Conservation (phyloP, 2,329 filamentous ascomycete genomes). For the Diaporthe sp. region DNA sequence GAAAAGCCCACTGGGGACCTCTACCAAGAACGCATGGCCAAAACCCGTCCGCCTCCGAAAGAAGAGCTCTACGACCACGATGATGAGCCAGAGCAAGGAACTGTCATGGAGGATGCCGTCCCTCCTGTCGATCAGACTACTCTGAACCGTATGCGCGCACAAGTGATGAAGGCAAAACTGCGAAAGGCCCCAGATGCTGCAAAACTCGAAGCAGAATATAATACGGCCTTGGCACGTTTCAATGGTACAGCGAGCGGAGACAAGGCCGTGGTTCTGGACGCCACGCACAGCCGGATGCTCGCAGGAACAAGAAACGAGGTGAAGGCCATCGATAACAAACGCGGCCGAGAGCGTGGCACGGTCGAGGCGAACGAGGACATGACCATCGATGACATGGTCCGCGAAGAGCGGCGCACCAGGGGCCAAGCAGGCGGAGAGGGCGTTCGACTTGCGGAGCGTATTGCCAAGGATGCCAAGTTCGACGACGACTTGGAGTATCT, state of each 20-base stretch:
- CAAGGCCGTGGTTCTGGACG: slow-evolving; percentile 82
- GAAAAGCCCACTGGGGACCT: slow-evolving; percentile 91
- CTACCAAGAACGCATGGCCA: slow-evolving; percentile 80
- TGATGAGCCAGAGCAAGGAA: slow-evolving; percentile 64
- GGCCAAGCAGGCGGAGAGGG: slow-evolving; percentile 85
- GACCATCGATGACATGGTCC: slow-evolving; percentile 96
- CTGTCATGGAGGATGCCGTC: slow-evolving; percentile 67
- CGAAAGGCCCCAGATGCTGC: slow-evolving; percentile 81
- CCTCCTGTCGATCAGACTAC: slow-evolving; percentile 79
- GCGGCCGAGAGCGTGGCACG: slow-evolving; percentile 85
- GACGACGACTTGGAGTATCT: slow-evolving; percentile 95
- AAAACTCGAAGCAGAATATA: slow-evolving; percentile 87
- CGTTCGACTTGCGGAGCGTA: slow-evolving; percentile 87
- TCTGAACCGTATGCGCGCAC: slow-evolving; percentile 90
- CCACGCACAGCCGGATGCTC: slow-evolving; percentile 91
- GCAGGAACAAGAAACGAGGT: slow-evolving; percentile 82
- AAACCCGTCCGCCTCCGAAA: slow-evolving; percentile 59
- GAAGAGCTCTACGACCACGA: slow-evolving; percentile 49
- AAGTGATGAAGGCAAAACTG: slow-evolving; percentile 96
- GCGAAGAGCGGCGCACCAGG: slow-evolving; percentile 89
- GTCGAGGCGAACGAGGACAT: slow-evolving; percentile 96
- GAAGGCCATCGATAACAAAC: slow-evolving; percentile 81
- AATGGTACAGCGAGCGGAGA: slow-evolving; percentile 64
- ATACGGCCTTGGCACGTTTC: slow-evolving; percentile 76
- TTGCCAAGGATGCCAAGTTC: slow-evolving; percentile 93